These are phyloP conservation scores for Coniophora puteana DNA, from an alignment of 1,284 basidiomycete genomes.

Conservation along the genomic window DNA sequence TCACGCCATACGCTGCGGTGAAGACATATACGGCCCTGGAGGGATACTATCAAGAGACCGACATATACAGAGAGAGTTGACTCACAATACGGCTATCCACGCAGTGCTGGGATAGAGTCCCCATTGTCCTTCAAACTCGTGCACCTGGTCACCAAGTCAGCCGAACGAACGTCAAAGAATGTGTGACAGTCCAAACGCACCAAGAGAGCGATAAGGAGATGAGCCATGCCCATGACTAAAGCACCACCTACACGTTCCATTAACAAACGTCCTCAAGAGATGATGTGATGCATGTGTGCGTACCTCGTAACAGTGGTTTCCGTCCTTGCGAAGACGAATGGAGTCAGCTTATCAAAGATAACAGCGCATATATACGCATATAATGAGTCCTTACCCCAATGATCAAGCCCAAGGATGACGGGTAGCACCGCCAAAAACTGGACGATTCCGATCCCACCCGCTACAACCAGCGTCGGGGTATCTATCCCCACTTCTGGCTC, in stretches of 20 bases:
- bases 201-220: slow-evolving; percentile 67
- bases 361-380: not conserved
- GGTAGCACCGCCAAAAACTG: slow-evolving; percentile 76
- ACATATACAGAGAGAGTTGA: slow-evolving; percentile 9
- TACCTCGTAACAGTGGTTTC: slow-evolving; percentile 58
- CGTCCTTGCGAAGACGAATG: slow-evolving; percentile 39
- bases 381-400: slow-evolving; percentile 48
- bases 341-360: not conserved
- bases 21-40: slow-evolving; percentile 69
- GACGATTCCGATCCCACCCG: slow-evolving; percentile 77
- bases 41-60: slow-evolving; percentile 4
- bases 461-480: slow-evolving; percentile 57
- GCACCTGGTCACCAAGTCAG: slow-evolving; percentile 34
- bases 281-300: not conserved
- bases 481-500: slow-evolving; percentile 30
- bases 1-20: slow-evolving; percentile 79
- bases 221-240: slow-evolving; percentile 66
- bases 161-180: not conserved
- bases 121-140: slow-evolving; percentile 52
- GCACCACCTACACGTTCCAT: slow-evolving; percentile 51
- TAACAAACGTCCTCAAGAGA: not conserved
- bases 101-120: slow-evolving; percentile 49
- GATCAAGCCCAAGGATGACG: slow-evolving; percentile 68
- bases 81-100: slow-evolving; percentile 64
- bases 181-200: slow-evolving; percentile 29